These are phyloP conservation scores for Hypoxylon sp. DNA, from an alignment of 2,329 filamentous ascomycete genomes.

Conservation along the genomic window DNA sequence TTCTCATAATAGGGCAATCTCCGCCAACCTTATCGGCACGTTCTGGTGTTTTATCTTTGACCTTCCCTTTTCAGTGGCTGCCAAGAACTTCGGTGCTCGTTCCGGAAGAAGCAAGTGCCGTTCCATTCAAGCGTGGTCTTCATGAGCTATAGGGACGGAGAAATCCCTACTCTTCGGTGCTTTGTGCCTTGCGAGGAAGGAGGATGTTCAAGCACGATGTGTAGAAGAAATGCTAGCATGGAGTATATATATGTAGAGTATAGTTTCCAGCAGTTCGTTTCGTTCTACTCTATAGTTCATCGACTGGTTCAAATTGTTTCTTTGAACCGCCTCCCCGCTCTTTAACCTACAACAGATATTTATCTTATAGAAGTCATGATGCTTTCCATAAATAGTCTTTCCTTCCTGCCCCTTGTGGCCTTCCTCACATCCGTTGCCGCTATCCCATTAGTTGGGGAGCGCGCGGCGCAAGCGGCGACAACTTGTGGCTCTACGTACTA, in stretches of 20 bases:
- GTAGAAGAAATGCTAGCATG: background rate
- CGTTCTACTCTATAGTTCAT: slow-evolving; percentile 8
- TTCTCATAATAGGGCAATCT: slow-evolving; percentile 35
- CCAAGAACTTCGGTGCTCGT: slow-evolving; percentile 44
- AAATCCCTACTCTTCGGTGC: slow-evolving; percentile 17
- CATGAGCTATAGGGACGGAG: slow-evolving; percentile 13
- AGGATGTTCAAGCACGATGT: slow-evolving; percentile 36
- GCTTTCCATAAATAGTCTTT: slow-evolving; percentile 26
- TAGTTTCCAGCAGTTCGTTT: background rate
- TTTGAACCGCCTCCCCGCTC: slow-evolving; percentile 19
- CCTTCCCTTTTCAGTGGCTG: slow-evolving; percentile 47
- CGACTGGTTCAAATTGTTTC: slow-evolving; percentile 2
- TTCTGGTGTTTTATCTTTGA: slow-evolving; percentile 40
- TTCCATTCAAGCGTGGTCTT: slow-evolving; percentile 12
- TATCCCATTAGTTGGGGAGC: slow-evolving; percentile 56
- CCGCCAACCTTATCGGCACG: slow-evolving; percentile 51
- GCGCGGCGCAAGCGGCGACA: slow-evolving; percentile 61
- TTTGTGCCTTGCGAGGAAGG: slow-evolving; percentile 38
- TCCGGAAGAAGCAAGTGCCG: slow-evolving; percentile 41
- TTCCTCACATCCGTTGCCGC: slow-evolving; percentile 46
- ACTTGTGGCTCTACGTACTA: slow-evolving; percentile 71
- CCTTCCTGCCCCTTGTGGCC: slow-evolving; percentile 49
- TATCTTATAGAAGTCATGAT: slow-evolving; percentile 35
- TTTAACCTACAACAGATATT: slow-evolving; percentile 7
- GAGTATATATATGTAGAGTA: slow-evolving; percentile 23